Base-by-base conservation (phyloP, 2,329 filamentous ascomycete species). In the Alternaria triticina region DNA sequence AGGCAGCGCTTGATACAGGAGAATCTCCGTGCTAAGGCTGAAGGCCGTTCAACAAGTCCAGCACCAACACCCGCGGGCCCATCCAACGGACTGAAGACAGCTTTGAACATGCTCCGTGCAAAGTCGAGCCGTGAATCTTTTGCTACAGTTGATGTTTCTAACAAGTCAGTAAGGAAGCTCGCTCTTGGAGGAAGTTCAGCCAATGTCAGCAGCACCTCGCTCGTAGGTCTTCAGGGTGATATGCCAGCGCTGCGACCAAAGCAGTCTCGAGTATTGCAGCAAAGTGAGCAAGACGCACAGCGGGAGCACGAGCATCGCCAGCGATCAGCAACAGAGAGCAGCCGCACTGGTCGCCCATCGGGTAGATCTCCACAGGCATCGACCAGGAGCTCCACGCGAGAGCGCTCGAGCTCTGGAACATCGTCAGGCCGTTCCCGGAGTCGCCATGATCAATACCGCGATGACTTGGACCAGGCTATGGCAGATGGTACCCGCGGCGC, bases 1-100 rank as follows among this genome's bases (percentile, higher is more conserved):
- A 88, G 91, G 15, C 88, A 91, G 58, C 87, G 87, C 28, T 87
- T 90, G 1, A 90, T 94, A 8, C 89, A 92, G 55, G 91, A 94
- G 77, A 90, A 88, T 68, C 82, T 94, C 47, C 91, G 88, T 8
- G 90, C 87, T 0, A 90, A 89, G 66, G 88, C 88, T 0, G 74
- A 92, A 50, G 83, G 77, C 43, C 74, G 80, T 10, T 81, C 80
- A 5, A 78, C 77, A 8, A 81, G 77, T 56, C 79, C 79, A 27
- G 74, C 74, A 36, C 79, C 79, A 28, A 74, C 74, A 36, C 74
- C 78, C 50, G 70, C 51, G 10, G 59, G 72, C 7, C 62, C 74
- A 44, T 69, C 72, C 27, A 79, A 81, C 49, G 77, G 81, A 6
- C 80, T 86, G 5, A 89, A 88, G 69, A 75, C 64, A n/a, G 86